phyloP scores from a whole-genome alignment of 371 early-diverging fungal genomes.

The Lichtheimia corymbifera region DNA sequence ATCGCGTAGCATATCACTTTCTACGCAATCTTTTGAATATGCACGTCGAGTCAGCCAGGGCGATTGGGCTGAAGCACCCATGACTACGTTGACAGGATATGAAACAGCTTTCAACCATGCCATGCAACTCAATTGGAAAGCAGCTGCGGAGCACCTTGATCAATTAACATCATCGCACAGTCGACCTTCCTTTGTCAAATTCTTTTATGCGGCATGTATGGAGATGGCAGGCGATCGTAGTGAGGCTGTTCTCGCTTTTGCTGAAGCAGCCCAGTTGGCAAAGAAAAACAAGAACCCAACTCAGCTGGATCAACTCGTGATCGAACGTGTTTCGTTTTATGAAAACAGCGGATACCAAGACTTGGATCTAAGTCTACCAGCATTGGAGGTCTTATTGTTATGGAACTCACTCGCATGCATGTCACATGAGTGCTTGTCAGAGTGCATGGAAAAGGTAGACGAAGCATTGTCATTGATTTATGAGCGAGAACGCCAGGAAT shows the following conservation, averaged over 20 bases:
- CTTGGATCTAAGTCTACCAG: slow-evolving; percentile 54
- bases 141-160: slow-evolving; percentile 39
- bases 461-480: slow-evolving; percentile 38
- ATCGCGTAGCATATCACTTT: slow-evolving; percentile 29
- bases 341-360: slow-evolving; percentile 61
- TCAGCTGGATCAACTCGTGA: slow-evolving; percentile 55
- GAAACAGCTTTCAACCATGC: slow-evolving; percentile 57
- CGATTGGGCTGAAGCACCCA: slow-evolving; percentile 42
- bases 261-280: slow-evolving; percentile 44
- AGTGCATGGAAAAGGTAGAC: slow-evolving; percentile 46
- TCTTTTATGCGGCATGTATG: slow-evolving; percentile 52
- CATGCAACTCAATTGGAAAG: slow-evolving; percentile 52
- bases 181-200: slow-evolving; percentile 50
- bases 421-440: slow-evolving; percentile 38
- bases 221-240: slow-evolving; percentile 50
- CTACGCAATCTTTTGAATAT: slow-evolving; percentile 43
- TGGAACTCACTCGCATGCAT: slow-evolving; percentile 65
- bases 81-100: slow-evolving; percentile 44
- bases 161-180: slow-evolving; percentile 37
- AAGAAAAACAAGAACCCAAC: slow-evolving; percentile 17
- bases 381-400: slow-evolving; percentile 56
- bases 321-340: slow-evolving; percentile 52
- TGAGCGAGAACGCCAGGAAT: slow-evolving; percentile 50
- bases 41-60: slow-evolving; percentile 37
- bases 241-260: slow-evolving; percentile 53